Evolutionary conservation across 1,139 yeast species (phyloP), one percentile per base, ranked within the genome.

Genomic region (Suhomyces guaymorum): DNA sequence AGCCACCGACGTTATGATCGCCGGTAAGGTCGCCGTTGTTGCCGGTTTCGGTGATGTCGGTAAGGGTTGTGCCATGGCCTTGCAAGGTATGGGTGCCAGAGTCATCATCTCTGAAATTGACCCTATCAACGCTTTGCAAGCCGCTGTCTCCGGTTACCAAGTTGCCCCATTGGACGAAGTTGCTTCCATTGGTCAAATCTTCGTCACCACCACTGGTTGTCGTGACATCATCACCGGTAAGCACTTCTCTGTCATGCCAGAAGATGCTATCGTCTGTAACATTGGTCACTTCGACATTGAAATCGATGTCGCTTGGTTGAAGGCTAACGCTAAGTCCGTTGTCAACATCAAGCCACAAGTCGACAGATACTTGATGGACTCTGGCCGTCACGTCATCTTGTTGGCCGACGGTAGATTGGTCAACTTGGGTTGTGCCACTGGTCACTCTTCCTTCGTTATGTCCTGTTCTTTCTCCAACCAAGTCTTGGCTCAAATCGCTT

Each of bases 31-130:
- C 61, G 96, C 97, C 49, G 94, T 92, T 56, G 98, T 92, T 59
- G 97, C 97, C 48, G 99, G 99, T 72, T 92, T 82, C 78, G 99
- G 99, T 82, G 99, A 92, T 68, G 99, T 92, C 61, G 99, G 99
- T 78, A 92, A 92, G 79, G 99, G 99, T 71, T 92, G 98, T 79
- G 97, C 97, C 65, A 85, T 90, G 87, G 97, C 99, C 55, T 82
- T 94, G 61, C 87, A 90, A 75, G 92, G 95, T 63, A 90, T 92
- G 97, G 99, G 99, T 76, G 97, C 99, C 51, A 87, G 97, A 72
- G 99, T 92, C 57, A 80, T 94, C 53, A 87, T 92, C 61, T 85
- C 98, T 54, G 99, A 92, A 78, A 79, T 92, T 59, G 99, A 92
- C 71, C 99, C 99, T 63, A 92, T 92, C 75, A 92, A 92, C 70